These are phyloP conservation scores for Albugo laibachii DNA, from an alignment of 352 stramenopile genomes.

Conservation along the genomic window DNA sequence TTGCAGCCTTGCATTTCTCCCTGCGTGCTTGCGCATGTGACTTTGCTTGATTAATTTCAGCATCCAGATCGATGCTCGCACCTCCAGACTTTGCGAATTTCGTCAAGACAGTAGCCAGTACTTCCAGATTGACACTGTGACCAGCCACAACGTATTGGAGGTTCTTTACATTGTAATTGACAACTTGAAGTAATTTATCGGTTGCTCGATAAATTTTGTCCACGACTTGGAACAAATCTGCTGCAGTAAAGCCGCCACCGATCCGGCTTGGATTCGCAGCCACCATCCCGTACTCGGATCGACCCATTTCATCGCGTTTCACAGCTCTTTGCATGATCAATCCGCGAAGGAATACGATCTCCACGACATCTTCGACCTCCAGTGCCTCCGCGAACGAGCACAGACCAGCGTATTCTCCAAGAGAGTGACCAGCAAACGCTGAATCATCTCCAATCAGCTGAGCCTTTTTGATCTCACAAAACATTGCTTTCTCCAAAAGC, in stretches of 20 bases:
- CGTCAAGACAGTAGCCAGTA: conserved; percentile 41
- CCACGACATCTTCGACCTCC: conserved; percentile 44
- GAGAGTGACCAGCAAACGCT: conserved; percentile 73
- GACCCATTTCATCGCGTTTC: conserved; percentile 23
- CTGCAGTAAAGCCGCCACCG: conserved; percentile 43
- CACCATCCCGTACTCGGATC: conserved; percentile 79
- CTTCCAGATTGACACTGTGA: conserved; percentile 64
- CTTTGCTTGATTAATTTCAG: conserved; percentile 33
- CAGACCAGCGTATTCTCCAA: conserved; percentile 73
- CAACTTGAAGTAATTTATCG: conserved; percentile 60
- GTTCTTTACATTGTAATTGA: conserved; percentile 79
- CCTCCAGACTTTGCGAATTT: conserved; percentile 11
- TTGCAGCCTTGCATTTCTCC: conserved; percentile 23
- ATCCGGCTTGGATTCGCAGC: conserved; percentile 63
- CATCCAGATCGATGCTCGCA: conserved; percentile 17
- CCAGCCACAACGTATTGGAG: conserved; percentile 73
- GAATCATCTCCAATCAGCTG: conserved; percentile 55
- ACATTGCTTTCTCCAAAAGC: conserved; percentile 67
- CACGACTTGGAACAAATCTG: conserved; percentile 47
- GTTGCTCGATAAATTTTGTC: conserved; percentile 33
- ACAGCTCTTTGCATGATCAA: conserved; percentile 23
- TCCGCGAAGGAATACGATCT: conserved; percentile 72
- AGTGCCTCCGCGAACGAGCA: conserved; percentile 55
- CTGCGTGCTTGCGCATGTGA: conserved; percentile 14
- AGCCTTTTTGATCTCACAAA: conserved; percentile 52